Percentiles rank a stretch among this genome's conserved stretches.
Conservation (phyloP, 176 grass and related monocot genomes). For the Miscanthus lutarioriparius region DNA sequence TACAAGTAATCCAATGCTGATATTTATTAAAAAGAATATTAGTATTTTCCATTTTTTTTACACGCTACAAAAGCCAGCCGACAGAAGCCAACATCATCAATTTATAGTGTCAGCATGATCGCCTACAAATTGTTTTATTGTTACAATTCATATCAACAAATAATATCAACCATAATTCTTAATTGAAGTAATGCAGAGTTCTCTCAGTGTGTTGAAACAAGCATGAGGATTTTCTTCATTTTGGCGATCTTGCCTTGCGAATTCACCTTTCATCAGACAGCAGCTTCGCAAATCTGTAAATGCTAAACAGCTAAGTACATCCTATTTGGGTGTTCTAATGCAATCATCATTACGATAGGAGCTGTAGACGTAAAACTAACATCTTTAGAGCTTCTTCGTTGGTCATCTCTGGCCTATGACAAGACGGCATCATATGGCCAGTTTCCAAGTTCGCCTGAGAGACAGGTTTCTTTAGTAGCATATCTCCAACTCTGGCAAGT, state of each 20-base stretch:
- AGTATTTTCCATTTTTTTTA: background rate
- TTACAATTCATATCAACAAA: conserved; percentile 33
- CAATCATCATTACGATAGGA: conserved; percentile 9
- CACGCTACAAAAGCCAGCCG: conserved; percentile 19
- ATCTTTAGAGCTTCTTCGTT: conserved; percentile 68
- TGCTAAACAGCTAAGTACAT: conserved; percentile 27
- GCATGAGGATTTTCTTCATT: conserved; percentile 35
- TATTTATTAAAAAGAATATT: conserved; percentile 23
- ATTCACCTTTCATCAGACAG: conserved; percentile 62
- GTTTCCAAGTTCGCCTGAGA: conserved; percentile 73
- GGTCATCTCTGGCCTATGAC: conserved; percentile 49
- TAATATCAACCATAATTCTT: conserved; percentile 16
- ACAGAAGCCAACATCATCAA: background rate
- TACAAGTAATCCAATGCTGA: background rate
- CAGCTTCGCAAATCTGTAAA: conserved; percentile 61
- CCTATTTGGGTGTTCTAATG: background rate
- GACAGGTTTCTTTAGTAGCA: conserved; percentile 69
- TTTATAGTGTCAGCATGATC: background rate
- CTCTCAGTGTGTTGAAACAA: conserved; percentile 6
- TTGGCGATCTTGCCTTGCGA: conserved; percentile 52
- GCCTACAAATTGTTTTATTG: conserved; percentile 17
- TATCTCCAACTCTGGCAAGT: conserved; percentile 52
- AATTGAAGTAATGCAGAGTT: conserved; percentile 13
- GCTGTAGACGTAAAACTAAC: conserved; percentile 36
- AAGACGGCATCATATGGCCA: conserved; percentile 48